Base-by-base conservation (phyloP, 2,329 filamentous ascomycete genomes). In the Colletotrichum orchidophilum region DNA sequence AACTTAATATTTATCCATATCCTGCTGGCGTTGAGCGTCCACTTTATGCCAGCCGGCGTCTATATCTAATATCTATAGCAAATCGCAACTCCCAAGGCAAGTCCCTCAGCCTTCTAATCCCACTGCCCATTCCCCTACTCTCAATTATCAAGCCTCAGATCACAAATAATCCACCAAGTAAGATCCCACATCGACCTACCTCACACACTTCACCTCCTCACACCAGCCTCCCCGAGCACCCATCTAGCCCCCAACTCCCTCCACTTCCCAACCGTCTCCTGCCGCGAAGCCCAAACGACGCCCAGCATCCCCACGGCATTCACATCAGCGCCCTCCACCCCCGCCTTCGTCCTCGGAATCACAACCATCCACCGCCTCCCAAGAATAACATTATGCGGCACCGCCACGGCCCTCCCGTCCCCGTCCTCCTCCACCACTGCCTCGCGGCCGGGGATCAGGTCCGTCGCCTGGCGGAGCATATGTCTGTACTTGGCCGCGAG, bases 221-320 rank as follows among this genome's bases (percentile, higher is more conserved):
- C 80, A 59, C 83, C 83, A 12, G 85, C 73, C 33, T 81, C 76
- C 24, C 71, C 74, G 50, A 86, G 63, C 21, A 83, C 80, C 15
- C 79, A 76, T 5, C 72, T 73, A 8, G 77, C 80, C 1, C 83
- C 84, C 31, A 81, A 60, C 33, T 73, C 65, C 59, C 78, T 75
- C 84, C 84, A 86, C 35, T 76, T 75, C 31, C 81, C 76, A 42
- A 57, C 31, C 27, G 39, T 57, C 49, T 70, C 66, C 42, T 13
- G 15, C 60, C 27, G 55, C 1, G 77, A 74, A 18, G 82, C 76
- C 79, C 81, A 83, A 3, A 85, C 75, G 61, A 81, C 80, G 0
- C 86, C 86, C 60, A 87, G 63, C 85, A 87, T 87, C 1, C 83
- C 85, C 1, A 80, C 79, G 0, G 84, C 79, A 73, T 87, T 87